Evolutionary conservation across 306 rosid species (phyloP).

Genomic region (Pterocarpus macrocarpus): DNA sequence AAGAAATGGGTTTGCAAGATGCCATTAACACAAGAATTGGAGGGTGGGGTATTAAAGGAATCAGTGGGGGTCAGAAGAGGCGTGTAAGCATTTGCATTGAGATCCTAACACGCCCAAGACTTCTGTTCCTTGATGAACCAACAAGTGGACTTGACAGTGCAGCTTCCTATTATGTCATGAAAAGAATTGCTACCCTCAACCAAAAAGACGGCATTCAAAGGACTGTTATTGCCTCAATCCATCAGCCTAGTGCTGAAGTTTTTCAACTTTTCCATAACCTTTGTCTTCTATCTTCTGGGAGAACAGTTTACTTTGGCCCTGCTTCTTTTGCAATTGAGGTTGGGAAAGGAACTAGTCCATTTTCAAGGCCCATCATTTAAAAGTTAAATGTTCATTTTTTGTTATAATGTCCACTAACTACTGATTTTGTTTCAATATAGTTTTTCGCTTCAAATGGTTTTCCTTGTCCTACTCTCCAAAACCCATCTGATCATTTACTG

Average conservation of each 20-base stretch:
- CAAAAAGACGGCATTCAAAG: constrained; percentile 42
- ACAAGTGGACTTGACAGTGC: constrained; percentile 65
- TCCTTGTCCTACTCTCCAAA: constrained; percentile 70
- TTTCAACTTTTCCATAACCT: constrained; percentile 63
- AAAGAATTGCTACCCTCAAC: constrained; percentile 49
- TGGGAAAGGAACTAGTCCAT: background rate
- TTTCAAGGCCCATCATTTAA: background rate
- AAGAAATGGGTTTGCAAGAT: constrained; percentile 49
- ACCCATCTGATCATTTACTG: constrained; percentile 79
- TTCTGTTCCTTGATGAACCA: constrained; percentile 45
- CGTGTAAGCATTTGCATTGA: constrained; percentile 47
- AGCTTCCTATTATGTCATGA: constrained; percentile 66
- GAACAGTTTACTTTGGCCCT: constrained; percentile 62
- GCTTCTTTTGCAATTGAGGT: constrained; percentile 63
- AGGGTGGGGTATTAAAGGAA: constrained; percentile 41
- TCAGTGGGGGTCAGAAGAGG: constrained; percentile 49
- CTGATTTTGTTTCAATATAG: constrained; percentile 30
- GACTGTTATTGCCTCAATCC: constrained; percentile 63
- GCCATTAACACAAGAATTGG: constrained; percentile 48
- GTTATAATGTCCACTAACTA: background rate
- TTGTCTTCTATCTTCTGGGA: constrained; percentile 62
- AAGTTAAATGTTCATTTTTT: background rate
- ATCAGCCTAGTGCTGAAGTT: constrained; percentile 68
- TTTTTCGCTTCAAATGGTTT: constrained; percentile 73
- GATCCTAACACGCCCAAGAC: constrained; percentile 36